Evolutionary conservation across 805 yeast species (phyloP).

Genomic region (Kluyveromyces nonfermentans): DNA sequence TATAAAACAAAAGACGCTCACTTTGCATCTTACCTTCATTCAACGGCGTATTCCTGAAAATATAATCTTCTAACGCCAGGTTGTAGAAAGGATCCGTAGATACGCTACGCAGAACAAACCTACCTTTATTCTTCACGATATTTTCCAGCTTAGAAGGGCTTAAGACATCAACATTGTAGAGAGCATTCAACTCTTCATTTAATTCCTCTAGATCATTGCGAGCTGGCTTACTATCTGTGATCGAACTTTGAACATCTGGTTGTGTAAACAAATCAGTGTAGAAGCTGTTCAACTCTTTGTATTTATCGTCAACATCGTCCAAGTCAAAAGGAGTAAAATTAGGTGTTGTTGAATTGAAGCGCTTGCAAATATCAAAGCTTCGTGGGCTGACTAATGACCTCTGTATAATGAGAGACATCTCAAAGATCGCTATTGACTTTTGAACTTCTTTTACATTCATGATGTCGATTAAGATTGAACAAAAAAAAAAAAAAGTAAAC

Average conservation of each 20-base stretch:
- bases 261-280: slow-evolving; percentile 30
- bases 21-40: slow-evolving; percentile 23
- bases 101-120: slow-evolving; percentile 43
- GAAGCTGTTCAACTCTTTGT: slow-evolving; percentile 27
- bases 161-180: slow-evolving; percentile 13
- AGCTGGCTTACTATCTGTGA: neutral
- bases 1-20: slow-evolving; percentile 60
- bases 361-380: neutral
- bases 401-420: neutral
- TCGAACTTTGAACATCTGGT: neutral
- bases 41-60: slow-evolving; percentile 56
- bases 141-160: slow-evolving; percentile 16
- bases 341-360: neutral
- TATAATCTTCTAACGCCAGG: slow-evolving; percentile 71
- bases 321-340: slow-evolving; percentile 14
- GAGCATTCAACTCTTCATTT: slow-evolving; percentile 26
- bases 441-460: too few species aligned
- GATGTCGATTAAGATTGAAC: too few species aligned
- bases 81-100: slow-evolving; percentile 62
- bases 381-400: neutral
- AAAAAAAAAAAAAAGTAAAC: too few species aligned
- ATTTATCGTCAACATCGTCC: slow-evolving; percentile 17
- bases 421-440: too few species aligned
- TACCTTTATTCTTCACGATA: slow-evolving; percentile 35
- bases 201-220: slow-evolving; percentile 27